phyloP scores from a whole-genome alignment of 2,329 filamentous ascomycete genomes.

The Zelopaecilomyces penicillatus region DNA sequence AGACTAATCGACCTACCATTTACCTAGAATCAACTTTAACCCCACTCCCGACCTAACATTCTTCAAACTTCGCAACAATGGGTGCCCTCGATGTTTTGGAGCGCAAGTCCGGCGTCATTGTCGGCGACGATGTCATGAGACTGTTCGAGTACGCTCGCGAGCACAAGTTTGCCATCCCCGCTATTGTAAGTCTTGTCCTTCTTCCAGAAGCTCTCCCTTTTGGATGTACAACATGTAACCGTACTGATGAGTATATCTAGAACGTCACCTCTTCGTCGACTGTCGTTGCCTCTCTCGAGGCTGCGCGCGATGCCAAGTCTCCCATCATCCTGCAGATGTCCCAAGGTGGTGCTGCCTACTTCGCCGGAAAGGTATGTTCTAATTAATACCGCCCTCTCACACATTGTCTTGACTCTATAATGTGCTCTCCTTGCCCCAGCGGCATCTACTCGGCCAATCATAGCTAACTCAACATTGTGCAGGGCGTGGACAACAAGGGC shows the following conservation, averaged over 20 bases:
- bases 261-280: slow-evolving; percentile 90
- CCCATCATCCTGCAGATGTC: slow-evolving; percentile 91
- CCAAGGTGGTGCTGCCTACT: slow-evolving; percentile 89
- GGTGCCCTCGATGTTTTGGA: slow-evolving; percentile 35
- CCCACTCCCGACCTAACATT: slow-evolving; percentile 10
- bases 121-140: slow-evolving; percentile 44
- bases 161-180: slow-evolving; percentile 81
- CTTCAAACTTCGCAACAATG: slow-evolving; percentile 24
- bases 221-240: neutral
- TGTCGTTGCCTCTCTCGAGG: slow-evolving; percentile 77
- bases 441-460: no score
- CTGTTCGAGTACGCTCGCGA: slow-evolving; percentile 89
- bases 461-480: neutral
- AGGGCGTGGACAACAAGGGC: slow-evolving; percentile 69
- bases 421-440: no score
- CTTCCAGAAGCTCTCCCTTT: neutral
- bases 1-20: neutral
- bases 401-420: no score
- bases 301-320: slow-evolving; percentile 82
- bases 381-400: neutral
- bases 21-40: slow-evolving; percentile 8
- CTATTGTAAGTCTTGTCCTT: slow-evolving; percentile 41
- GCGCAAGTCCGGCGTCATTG: slow-evolving; percentile 46
- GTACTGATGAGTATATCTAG: slow-evolving; percentile 14
- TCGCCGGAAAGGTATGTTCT: slow-evolving; percentile 65